These are phyloP conservation scores for Fusarium dlaminii DNA, from an alignment of 2,329 filamentous ascomycete genomes.

Conservation along the genomic window DNA sequence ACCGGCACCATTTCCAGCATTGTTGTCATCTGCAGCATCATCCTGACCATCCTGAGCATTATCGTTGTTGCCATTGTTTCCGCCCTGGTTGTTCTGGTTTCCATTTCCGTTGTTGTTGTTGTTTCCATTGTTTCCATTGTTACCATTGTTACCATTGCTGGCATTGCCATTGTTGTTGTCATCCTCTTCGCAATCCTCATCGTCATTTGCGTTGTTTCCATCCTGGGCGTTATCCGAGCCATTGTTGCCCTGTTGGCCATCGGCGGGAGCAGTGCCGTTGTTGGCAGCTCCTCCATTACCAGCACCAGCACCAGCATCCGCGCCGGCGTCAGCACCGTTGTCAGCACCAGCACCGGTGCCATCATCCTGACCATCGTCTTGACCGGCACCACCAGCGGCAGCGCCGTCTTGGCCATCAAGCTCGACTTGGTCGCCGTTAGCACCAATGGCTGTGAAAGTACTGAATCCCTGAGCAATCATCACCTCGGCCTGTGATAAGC, in stretches of 20 bases:
- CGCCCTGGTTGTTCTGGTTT: neutral
- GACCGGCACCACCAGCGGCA: conserved; percentile 33
- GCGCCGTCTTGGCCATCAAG: conserved; percentile 50
- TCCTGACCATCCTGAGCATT: neutral
- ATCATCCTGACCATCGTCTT: conserved; percentile 57
- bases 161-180: neutral
- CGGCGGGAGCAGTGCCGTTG: conserved; percentile 5
- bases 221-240: neutral
- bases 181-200: neutral
- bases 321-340: conserved; percentile 22
- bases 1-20: neutral
- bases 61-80: neutral
- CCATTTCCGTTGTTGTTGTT: neutral
- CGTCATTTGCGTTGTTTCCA: neutral
- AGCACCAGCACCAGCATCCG: neutral
- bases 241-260: neutral
- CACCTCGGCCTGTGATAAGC: conserved; percentile 73
- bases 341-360: conserved; percentile 1
- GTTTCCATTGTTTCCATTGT: neutral
- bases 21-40: neutral
- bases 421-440: conserved; percentile 44
- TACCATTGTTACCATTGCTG: neutral
- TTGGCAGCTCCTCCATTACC: conserved; percentile 9
- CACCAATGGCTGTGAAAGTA: conserved; percentile 62
- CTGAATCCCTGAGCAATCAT: conserved; percentile 69